phyloP scores from a whole-genome alignment of 2,329 filamentous ascomycete species.

The Fusarium goolgardi region DNA sequence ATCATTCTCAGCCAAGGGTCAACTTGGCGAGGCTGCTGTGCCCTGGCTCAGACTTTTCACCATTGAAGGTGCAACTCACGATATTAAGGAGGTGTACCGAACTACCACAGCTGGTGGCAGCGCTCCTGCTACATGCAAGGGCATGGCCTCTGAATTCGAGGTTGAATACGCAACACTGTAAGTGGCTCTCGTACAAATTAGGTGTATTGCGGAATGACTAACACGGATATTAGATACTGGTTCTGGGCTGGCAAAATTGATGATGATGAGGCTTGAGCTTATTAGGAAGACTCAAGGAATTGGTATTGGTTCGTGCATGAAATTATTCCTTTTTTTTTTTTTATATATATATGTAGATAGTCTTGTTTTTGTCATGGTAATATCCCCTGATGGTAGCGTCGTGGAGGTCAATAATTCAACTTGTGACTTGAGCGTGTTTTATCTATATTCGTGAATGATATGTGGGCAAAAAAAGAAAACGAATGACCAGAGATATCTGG shows the following conservation, averaged over 20 bases:
- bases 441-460: neutral
- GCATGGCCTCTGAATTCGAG: conserved; percentile 71
- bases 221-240: conserved; percentile 44
- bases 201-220: conserved; percentile 11
- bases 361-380: conserved; percentile 30
- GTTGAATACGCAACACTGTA: conserved; percentile 88
- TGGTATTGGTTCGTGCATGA: conserved; percentile 6
- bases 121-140: conserved; percentile 78
- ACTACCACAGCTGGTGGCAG: conserved; percentile 85
- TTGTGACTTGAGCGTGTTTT: conserved; percentile 9
- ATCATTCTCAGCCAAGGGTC: conserved; percentile 66
- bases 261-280: conserved; percentile 22
- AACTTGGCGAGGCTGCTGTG: conserved; percentile 74
- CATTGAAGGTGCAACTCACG: conserved; percentile 64
- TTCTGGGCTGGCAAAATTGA: conserved; percentile 43
- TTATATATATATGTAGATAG: conserved; percentile 27
- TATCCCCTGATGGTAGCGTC: conserved; percentile 35
- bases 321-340: conserved; percentile 8
- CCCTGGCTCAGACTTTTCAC: conserved; percentile 81
- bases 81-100: conserved; percentile 82
- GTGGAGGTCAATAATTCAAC: conserved; percentile 32
- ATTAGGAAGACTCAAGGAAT: neutral
- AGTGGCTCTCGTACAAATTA: conserved; percentile 55
- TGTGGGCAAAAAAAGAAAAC: neutral
- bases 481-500: neutral